Evolutionary conservation across 2,329 filamentous ascomycete genomes (phyloP).

Genomic region (Beauveria asiatica): DNA sequence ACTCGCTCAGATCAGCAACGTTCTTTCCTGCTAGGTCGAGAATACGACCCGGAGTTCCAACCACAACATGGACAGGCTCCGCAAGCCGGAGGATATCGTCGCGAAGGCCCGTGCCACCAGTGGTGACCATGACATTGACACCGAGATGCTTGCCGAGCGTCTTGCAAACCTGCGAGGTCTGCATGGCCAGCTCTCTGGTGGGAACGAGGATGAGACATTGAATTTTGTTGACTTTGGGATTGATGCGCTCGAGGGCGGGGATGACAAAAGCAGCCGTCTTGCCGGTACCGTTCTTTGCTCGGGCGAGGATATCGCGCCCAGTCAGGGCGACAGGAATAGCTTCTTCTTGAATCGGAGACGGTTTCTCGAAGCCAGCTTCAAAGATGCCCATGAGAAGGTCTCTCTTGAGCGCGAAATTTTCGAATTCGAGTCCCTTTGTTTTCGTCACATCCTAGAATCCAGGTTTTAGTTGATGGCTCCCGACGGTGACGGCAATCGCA

Average conservation of each 20-base stretch:
- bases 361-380: conserved; percentile 97
- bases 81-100: conserved; percentile 94
- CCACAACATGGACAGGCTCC: conserved; percentile 93
- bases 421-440: conserved; percentile 95
- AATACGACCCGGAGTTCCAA: conserved; percentile 93
- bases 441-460: conserved; percentile 82
- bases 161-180: conserved; percentile 99
- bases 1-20: conserved; percentile 91
- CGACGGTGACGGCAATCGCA: neutral
- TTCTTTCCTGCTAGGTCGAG: conserved; percentile 93
- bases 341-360: conserved; percentile 98
- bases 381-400: conserved; percentile 98
- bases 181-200: conserved; percentile 91
- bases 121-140: conserved; percentile 98
- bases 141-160: conserved; percentile 94
- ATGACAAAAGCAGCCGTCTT: conserved; percentile 99
- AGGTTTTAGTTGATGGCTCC: neutral
- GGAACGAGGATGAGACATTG: conserved; percentile 95
- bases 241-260: conserved; percentile 88
- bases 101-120: conserved; percentile 86
- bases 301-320: conserved; percentile 86
- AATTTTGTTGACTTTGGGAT: conserved; percentile 92
- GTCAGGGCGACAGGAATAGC: conserved; percentile 94
- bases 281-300: conserved; percentile 97
- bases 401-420: conserved; percentile 91